Conservation (phyloP, 192 early-diverging fungal species). For the Rhizophagus clarus region DNA sequence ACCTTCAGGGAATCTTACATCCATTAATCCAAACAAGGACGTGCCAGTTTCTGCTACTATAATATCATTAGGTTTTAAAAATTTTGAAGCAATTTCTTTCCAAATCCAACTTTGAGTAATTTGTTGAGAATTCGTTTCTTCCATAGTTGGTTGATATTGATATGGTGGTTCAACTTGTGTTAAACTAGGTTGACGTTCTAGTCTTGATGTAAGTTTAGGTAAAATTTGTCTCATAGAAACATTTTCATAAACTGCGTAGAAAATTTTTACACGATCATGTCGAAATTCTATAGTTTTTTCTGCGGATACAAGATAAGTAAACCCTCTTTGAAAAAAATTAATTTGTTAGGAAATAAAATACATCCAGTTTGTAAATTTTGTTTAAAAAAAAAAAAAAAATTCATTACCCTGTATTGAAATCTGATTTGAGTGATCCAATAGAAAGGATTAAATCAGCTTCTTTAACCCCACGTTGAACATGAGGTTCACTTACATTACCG, state of each 20-base stretch:
- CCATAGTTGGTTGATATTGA: neutral
- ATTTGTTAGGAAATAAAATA: neutral
- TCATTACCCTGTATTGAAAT: constrained; percentile 50
- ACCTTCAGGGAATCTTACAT: constrained; percentile 39
- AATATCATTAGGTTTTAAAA: constrained; percentile 35
- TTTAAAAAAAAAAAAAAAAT: neutral
- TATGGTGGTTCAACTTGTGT: neutral
- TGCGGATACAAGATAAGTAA: neutral
- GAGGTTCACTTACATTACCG: constrained; percentile 40
- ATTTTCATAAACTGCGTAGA: neutral
- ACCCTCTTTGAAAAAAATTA: neutral
- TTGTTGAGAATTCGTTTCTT: constrained; percentile 6
- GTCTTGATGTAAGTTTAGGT: neutral
- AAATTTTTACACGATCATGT: neutral
- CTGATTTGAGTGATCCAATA: constrained; percentile 47
- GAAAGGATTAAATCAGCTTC: constrained; percentile 43
- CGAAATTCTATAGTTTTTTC: neutral
- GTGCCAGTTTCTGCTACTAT: constrained; percentile 54
- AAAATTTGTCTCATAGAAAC: neutral
- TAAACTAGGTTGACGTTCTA: neutral
- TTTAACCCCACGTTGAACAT: constrained; percentile 41
- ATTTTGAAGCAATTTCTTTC: constrained; percentile 38
- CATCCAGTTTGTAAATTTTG: no score
- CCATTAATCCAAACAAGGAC: constrained; percentile 43
- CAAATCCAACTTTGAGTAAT: constrained; percentile 50